These are phyloP conservation scores for Globisporangium recalcitrans DNA, from an alignment of 352 stramenopile species.

Conservation along the genomic window DNA sequence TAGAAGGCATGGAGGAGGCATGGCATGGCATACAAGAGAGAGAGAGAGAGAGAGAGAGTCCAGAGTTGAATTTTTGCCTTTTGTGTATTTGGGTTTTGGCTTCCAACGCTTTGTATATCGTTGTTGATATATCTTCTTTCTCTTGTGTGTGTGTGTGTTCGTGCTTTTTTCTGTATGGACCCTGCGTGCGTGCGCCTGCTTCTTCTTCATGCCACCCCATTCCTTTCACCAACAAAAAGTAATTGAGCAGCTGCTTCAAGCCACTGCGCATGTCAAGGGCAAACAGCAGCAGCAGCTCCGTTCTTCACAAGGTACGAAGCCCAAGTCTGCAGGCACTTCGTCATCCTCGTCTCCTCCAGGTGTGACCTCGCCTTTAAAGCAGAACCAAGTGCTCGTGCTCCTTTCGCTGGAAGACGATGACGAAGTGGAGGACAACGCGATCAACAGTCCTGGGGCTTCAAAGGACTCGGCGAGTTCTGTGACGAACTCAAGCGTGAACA, in stretches of 20 bases:
- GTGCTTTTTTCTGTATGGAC: neutral
- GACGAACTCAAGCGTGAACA: neutral
- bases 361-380: neutral
- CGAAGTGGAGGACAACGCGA: neutral
- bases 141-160: slow-evolving; percentile 10
- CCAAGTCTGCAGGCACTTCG: neutral
- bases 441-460: neutral
- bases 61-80: slow-evolving; percentile 15
- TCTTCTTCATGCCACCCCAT: neutral
- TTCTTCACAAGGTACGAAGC: neutral
- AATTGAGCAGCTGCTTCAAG: slow-evolving; percentile 63
- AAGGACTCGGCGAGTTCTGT: neutral
- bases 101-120: no score
- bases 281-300: neutral
- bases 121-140: slow-evolving; percentile 17
- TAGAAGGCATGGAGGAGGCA: slow-evolving; percentile 5
- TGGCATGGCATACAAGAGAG: neutral
- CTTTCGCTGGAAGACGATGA: neutral
- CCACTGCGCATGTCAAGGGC: slow-evolving; percentile 23
- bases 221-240: slow-evolving; percentile 23
- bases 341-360: neutral
- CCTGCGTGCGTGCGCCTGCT: neutral
- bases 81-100: no score
- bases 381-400: neutral
- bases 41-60: no score